Percentiles rank a stretch among this genome's conserved stretches.
Evolutionary conservation across 495 filamentous ascomycete genomes (phyloP).

Genomic region (Daldinia bambusicola): DNA sequence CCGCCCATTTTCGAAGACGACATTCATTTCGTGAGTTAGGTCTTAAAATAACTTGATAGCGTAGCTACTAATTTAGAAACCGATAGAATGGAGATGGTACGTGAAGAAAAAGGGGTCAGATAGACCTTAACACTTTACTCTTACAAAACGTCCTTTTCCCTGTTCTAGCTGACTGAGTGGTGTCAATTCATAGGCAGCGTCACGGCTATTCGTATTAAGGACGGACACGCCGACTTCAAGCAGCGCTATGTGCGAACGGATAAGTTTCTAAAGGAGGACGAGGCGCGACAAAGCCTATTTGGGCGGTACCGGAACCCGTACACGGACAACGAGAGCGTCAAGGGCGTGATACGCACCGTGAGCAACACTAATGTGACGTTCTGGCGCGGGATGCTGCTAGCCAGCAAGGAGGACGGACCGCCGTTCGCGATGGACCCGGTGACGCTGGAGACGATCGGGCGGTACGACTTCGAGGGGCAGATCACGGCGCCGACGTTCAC

Average conservation of each 20-base stretch:
- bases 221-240: constrained; percentile 61
- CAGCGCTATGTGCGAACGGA: constrained; percentile 66
- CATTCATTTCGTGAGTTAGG: constrained; percentile 54
- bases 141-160: not conserved
- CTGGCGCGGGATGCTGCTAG: constrained; percentile 63
- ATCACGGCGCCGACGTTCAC: constrained; percentile 64
- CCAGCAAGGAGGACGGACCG: constrained; percentile 65
- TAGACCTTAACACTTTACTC: not conserved
- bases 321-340: constrained; percentile 63
- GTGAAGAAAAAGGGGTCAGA: constrained; percentile 12
- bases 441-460: constrained; percentile 64
- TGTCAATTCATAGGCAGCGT: constrained; percentile 52
- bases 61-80: not conserved
- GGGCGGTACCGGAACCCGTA: constrained; percentile 66
- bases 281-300: constrained; percentile 55
- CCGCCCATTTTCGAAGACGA: constrained; percentile 66
- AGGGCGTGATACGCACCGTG: constrained; percentile 60
- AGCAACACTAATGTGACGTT: constrained; percentile 67
- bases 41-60: not conserved
- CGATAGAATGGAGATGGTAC: constrained; percentile 47
- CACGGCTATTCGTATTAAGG: constrained; percentile 62
- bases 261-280: constrained; percentile 55
- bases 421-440: constrained; percentile 66
- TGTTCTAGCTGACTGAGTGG: not conserved
- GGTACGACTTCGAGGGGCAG: constrained; percentile 68